These are phyloP conservation scores for Vicia sativa DNA, from an alignment of 306 rosid species.

Conservation along the genomic window DNA sequence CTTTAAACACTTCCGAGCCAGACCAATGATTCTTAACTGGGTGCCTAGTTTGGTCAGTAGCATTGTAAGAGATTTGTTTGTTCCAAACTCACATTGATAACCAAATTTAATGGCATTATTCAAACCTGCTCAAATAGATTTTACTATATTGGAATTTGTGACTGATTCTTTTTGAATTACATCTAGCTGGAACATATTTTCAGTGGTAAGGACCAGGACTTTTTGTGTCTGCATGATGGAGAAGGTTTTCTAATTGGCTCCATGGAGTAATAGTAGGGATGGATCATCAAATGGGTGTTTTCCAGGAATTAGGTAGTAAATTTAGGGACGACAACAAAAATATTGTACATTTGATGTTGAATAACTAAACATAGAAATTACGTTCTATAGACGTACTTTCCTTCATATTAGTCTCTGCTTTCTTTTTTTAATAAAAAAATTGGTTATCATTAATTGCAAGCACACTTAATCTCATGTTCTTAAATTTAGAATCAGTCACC, in stretches of 20 bases:
- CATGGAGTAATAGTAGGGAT: conserved; percentile 43
- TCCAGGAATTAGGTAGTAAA: conserved; percentile 41
- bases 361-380: conserved; percentile 56
- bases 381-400: conserved; percentile 39
- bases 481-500: not conserved
- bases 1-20: conserved; percentile 49
- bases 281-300: conserved; percentile 35
- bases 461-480: conserved; percentile 40
- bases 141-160: conserved; percentile 37
- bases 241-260: conserved; percentile 39
- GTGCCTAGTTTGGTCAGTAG: conserved; percentile 47
- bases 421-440: conserved; percentile 12
- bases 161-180: conserved; percentile 49
- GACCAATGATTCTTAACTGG: conserved; percentile 58
- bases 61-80: conserved; percentile 32
- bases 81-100: conserved; percentile 33
- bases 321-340: conserved; percentile 49
- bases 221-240: conserved; percentile 42
- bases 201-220: conserved; percentile 40
- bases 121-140: conserved; percentile 47
- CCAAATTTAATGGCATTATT: conserved; percentile 51
- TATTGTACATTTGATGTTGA: conserved; percentile 60
- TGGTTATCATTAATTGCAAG: conserved; percentile 33
- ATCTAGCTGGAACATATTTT: conserved; percentile 52
- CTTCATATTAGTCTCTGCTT: not conserved